Evolutionary conservation across 495 filamentous ascomycete species (phyloP), one percentile per base, ranked within the genome.

Genomic region (Penicillium crystallinum): DNA sequence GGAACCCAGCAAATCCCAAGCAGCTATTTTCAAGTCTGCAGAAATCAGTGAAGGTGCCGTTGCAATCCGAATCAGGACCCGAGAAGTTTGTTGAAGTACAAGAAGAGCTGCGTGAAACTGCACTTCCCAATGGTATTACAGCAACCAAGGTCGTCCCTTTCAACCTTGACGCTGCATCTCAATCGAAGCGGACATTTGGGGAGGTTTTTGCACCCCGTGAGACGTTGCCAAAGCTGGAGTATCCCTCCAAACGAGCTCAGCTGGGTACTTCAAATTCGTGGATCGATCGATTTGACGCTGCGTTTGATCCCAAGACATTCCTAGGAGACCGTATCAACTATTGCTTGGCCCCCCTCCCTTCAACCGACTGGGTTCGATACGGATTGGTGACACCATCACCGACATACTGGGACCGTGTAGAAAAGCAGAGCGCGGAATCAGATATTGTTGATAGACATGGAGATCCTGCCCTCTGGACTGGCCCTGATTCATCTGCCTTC

Each of bases 21-120:
- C 89, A 92, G 47, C 74, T 96, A 14, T 96, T 90, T 66, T 90
- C 90, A 12, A 95, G 90, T 67, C 69, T 91, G 22, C 85, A 86
- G 55, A 79, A 80, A 53, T 71, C 79, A 3, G 55, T 65, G 46
- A 68, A 66, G 39, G 62, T 71, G 35, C 58, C 61, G 11, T 46
- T 69, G 18, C 61, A 60, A 19, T 70, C 72, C 12, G 74, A 77
- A n/a, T 55, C 65, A 18, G 58, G 66, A 14, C 49, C 67, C 23
- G 64, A 76, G 50, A 76, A 78, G 44, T 72, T 73, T 15, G 69
- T 74, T n/a, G 71, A 74, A 36, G 70, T 74, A 22, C 66, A 73
- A 38, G 62, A 70, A 22, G 59, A 71, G 14, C 67, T 95, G 21
- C 76, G 73, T 38, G 88, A 90, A 49, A 75, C 67, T 12, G 76